These are phyloP conservation scores for Daldinia concentrica DNA, from an alignment of 495 filamentous ascomycete genomes.

Conservation along the genomic window DNA sequence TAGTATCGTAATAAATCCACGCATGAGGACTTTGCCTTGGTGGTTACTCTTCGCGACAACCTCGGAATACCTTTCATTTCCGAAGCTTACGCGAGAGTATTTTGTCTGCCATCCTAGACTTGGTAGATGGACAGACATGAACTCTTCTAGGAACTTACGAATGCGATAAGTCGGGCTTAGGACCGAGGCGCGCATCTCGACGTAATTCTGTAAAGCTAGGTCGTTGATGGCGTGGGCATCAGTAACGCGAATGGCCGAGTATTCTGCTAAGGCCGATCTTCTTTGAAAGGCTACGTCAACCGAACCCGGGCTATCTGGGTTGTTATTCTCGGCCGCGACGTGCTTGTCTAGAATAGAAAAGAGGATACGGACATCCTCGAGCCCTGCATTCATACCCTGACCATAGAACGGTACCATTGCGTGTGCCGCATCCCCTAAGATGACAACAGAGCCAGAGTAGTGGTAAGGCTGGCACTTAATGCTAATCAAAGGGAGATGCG, in stretches of 20 bases:
- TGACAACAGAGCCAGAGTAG: constrained; percentile 77
- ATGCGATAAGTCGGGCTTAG: constrained; percentile 76
- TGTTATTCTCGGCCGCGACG: constrained; percentile 47
- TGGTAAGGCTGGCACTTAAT: constrained; percentile 93
- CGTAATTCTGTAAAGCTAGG: constrained; percentile 87
- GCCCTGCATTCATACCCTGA: constrained; percentile 86
- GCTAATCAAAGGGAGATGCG: constrained; percentile 89
- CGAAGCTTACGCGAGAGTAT: constrained; percentile 92
- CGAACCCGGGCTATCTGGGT: constrained; percentile 16
- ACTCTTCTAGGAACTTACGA: constrained; percentile 87
- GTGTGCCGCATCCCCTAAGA: constrained; percentile 94
- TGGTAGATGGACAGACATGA: constrained; percentile 78
- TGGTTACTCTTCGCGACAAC: constrained; percentile 71
- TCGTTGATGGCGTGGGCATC: constrained; percentile 94
- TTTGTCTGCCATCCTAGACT: constrained; percentile 86
- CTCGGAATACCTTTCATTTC: constrained; percentile 88
- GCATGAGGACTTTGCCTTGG: constrained; percentile 71
- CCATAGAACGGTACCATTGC: constrained; percentile 98
- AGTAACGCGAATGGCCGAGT: constrained; percentile 72
- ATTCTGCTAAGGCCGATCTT: constrained; percentile 72
- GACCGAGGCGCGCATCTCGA: constrained; percentile 90
- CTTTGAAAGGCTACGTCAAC: constrained; percentile 52
- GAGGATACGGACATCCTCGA: constrained; percentile 85
- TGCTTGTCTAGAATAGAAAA: constrained; percentile 77
- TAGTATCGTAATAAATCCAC: constrained; percentile 42